phyloP scores from a whole-genome alignment of 2,329 filamentous ascomycete species.

The Pseudogymnoascus sp. region DNA sequence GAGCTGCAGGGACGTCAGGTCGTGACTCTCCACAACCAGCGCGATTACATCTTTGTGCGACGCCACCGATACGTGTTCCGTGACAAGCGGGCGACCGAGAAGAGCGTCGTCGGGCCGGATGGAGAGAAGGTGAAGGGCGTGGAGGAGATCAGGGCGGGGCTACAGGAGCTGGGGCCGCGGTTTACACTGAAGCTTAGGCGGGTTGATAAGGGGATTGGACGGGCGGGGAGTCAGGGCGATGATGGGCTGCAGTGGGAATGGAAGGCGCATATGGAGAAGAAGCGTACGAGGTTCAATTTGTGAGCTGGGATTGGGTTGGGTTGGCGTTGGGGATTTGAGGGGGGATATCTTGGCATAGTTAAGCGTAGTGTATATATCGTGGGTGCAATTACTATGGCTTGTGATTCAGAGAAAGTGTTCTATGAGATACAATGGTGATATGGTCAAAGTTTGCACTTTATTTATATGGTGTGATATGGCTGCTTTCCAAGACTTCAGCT shows the following conservation, averaged over 20 bases:
- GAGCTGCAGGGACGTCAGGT: slow-evolving; percentile 83
- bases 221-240: slow-evolving; percentile 50
- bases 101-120: slow-evolving; percentile 71
- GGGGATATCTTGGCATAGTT: background rate
- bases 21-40: slow-evolving; percentile 86
- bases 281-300: slow-evolving; percentile 86
- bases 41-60: slow-evolving; percentile 91
- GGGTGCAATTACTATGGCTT: background rate
- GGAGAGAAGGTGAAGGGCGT: slow-evolving; percentile 78
- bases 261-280: slow-evolving; percentile 93
- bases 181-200: slow-evolving; percentile 82
- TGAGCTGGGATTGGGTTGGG: slow-evolving; percentile 36
- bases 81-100: slow-evolving; percentile 79
- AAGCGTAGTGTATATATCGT: background rate
- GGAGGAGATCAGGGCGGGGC: slow-evolving; percentile 73
- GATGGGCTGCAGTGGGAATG: slow-evolving; percentile 68
- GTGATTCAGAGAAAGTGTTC: background rate
- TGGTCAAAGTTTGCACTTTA: background rate
- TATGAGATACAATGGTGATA: background rate
- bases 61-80: slow-evolving; percentile 89
- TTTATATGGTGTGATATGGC: background rate
- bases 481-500: background rate
- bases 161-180: slow-evolving; percentile 83
- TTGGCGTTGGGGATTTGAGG: background rate
- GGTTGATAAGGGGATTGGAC: slow-evolving; percentile 78